phyloP scores from a whole-genome alignment of 176 grass and related monocot genomes.

The Melocanna baccifera region DNA sequence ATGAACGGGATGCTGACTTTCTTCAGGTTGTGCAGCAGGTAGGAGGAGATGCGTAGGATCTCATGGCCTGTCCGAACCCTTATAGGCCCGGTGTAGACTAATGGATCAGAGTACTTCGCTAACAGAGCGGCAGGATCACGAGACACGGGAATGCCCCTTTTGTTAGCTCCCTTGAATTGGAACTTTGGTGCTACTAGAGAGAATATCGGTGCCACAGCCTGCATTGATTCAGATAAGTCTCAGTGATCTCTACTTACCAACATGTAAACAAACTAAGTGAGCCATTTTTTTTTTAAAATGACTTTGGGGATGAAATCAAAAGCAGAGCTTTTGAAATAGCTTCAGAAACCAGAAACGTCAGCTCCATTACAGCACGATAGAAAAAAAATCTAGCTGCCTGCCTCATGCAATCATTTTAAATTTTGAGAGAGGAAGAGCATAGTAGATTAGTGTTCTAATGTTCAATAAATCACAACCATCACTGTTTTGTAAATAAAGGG shows the following conservation, averaged over 20 bases:
- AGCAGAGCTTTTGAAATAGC: neutral
- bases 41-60: slow-evolving; percentile 83
- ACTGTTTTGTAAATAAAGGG: neutral
- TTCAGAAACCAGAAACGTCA: neutral
- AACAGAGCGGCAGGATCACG: slow-evolving; percentile 78
- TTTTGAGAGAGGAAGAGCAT: neutral
- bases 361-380: neutral
- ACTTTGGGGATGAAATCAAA: neutral
- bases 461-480: neutral
- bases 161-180: slow-evolving; percentile 98
- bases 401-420: neutral
- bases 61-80: slow-evolving; percentile 85
- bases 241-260: neutral
- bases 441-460: neutral
- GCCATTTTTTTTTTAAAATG: neutral
- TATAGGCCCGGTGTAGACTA: slow-evolving; percentile 90
- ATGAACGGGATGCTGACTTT: slow-evolving; percentile 76
- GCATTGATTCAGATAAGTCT: slow-evolving; percentile 3
- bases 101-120: slow-evolving; percentile 85
- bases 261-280: neutral
- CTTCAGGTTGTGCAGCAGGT: slow-evolving; percentile 70
- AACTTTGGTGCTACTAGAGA: slow-evolving; percentile 76
- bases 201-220: slow-evolving; percentile 93
- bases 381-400: neutral
- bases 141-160: slow-evolving; percentile 79